A percentile compares a stretch with the other conserved stretches of the same genome.
These are phyloP conservation scores for Acanthamoeba healyi DNA, from an alignment of 208 protist species.

Conservation along the genomic window DNA sequence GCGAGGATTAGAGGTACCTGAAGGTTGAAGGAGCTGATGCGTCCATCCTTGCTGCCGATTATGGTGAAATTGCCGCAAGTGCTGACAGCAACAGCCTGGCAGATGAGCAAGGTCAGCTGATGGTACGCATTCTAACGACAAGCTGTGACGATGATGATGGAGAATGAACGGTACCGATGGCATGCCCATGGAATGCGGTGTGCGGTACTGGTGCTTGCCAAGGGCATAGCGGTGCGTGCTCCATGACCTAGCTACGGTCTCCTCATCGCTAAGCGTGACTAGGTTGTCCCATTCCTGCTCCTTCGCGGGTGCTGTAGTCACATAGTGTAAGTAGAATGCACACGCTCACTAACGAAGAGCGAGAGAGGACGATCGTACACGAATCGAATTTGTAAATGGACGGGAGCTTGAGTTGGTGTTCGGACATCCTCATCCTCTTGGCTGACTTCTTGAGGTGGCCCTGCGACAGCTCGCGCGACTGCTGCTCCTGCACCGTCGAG, in stretches of 20 bases:
- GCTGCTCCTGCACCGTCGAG: constrained; percentile 47
- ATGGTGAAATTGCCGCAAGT: constrained; percentile 81
- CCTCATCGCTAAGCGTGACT: neutral
- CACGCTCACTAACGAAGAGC: neutral
- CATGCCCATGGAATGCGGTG: neutral
- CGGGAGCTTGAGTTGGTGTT: constrained; percentile 49
- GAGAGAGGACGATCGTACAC: neutral
- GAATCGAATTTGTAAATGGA: constrained; percentile 74
- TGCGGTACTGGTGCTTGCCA: neutral
- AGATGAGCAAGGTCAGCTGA: too few species aligned
- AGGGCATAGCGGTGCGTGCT: constrained; percentile 43
- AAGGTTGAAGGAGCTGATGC: constrained; percentile 78
- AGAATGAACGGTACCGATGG: neutral
- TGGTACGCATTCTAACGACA: neutral
- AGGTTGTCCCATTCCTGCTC: constrained; percentile 80
- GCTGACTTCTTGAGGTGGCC: constrained; percentile 77
- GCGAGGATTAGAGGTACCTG: constrained; percentile 56
- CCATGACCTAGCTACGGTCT: constrained; percentile 65
- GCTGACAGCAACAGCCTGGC: constrained; percentile 44
- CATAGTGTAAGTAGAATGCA: too few species aligned
- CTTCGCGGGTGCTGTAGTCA: neutral
- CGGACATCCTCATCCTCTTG: constrained; percentile 18
- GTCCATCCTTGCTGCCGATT: constrained; percentile 66
- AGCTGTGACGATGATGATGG: too few species aligned
- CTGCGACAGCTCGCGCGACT: constrained; percentile 80